Conservation (phyloP, 2,329 filamentous ascomycete genomes). For the Stachybotrys chartarum region DNA sequence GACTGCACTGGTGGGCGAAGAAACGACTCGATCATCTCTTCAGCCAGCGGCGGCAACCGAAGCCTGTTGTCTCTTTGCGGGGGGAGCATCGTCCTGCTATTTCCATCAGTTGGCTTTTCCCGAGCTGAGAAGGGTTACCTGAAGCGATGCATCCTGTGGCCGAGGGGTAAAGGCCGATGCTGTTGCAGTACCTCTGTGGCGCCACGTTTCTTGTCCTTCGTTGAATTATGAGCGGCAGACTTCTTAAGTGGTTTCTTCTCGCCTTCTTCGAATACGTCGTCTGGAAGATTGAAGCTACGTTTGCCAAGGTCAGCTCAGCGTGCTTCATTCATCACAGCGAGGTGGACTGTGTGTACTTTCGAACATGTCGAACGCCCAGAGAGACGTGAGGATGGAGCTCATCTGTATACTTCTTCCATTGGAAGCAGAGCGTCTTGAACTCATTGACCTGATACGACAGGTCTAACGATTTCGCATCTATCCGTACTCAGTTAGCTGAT, state of each 20-base stretch:
- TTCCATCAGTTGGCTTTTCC: constrained; percentile 16
- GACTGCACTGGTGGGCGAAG: too few species aligned
- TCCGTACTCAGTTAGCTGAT: neutral
- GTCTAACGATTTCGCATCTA: constrained; percentile 64
- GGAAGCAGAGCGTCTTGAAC: constrained; percentile 76
- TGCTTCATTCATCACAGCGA: neutral
- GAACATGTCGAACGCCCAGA: constrained; percentile 74
- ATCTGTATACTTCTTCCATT: constrained; percentile 67
- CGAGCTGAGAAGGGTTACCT: neutral
- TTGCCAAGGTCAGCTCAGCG: constrained; percentile 2
- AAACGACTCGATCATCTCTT: constrained; percentile 1
- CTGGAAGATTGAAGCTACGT: constrained; percentile 73
- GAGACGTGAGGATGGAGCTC: constrained; percentile 56
- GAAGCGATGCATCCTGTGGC: constrained; percentile 7
- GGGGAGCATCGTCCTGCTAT: constrained; percentile 27
- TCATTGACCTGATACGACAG: constrained; percentile 75
- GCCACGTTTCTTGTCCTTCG: constrained; percentile 41
- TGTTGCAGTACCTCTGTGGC: constrained; percentile 35
- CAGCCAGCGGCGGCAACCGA: constrained; percentile 33
- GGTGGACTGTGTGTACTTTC: constrained; percentile 57
- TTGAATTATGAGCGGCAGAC: constrained; percentile 21
- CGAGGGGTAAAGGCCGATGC: constrained; percentile 8
- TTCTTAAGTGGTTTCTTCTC: constrained; percentile 66
- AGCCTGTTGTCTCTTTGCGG: constrained; percentile 34
- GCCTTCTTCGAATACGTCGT: constrained; percentile 79